Evolutionary conservation across 805 yeast genomes (phyloP).

Genomic region (Candida argentea): DNA sequence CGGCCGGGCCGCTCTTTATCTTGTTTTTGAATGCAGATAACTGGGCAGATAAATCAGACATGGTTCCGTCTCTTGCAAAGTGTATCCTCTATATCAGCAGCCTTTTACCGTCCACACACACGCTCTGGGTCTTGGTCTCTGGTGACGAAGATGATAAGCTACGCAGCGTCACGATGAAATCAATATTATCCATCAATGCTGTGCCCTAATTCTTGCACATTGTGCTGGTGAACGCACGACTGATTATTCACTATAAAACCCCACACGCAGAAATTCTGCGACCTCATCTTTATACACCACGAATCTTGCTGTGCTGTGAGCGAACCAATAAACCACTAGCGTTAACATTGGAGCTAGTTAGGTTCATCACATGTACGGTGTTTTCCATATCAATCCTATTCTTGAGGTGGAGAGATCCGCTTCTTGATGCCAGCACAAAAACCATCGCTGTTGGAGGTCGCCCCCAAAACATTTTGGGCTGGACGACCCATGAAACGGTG

Average conservation of each 20-base stretch:
- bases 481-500: slow-evolving; percentile 14
- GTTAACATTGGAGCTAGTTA: slow-evolving; percentile 18
- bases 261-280: no score
- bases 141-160: no score
- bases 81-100: no score
- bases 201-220: slow-evolving; percentile 1
- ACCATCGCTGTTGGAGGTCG: slow-evolving; percentile 98
- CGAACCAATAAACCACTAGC: slow-evolving; percentile 10
- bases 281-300: no score
- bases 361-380: slow-evolving; percentile 7
- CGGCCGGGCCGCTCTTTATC: slow-evolving; percentile 35
- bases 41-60: slow-evolving; percentile 33
- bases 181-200: neutral
- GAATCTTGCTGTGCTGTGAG: slow-evolving; percentile 3
- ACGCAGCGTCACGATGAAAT: neutral
- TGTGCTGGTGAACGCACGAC: neutral
- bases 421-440: slow-evolving; percentile 59
- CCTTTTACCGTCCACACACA: no score
- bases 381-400: slow-evolving; percentile 14
- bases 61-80: slow-evolving; percentile 1
- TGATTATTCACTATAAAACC: neutral
- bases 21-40: slow-evolving; percentile 36
- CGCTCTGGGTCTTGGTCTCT: no score
- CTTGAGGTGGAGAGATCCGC: slow-evolving; percentile 7
- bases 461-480: slow-evolving; percentile 38